Evolutionary conservation across 139 green algal genomes (phyloP), one percentile per base, ranked within the genome.

Genomic region (Asterochloris sp.): DNA sequence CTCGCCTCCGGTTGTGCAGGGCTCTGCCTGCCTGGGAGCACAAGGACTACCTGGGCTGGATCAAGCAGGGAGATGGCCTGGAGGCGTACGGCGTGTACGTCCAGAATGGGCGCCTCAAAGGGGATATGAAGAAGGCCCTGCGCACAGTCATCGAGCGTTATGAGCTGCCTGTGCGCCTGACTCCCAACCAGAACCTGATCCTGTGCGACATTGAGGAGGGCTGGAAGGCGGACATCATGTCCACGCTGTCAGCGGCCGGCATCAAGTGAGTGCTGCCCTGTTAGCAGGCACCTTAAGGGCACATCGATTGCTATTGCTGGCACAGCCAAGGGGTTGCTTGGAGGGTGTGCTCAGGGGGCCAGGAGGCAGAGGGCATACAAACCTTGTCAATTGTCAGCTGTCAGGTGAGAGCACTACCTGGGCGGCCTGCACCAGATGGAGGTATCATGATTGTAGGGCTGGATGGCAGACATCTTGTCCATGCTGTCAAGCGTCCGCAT

Each of bases 31-130:
- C 86, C 60, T 99, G 97, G 95, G 88, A 98, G 91, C 97, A 95
- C 89, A 89, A 93, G 89, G 92, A 97, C 84, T 99, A 98, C 90
- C 88, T 99, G 79, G 97, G 97, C 19, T 99, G 97, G 97, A 90
- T 90, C 74, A 95, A 99, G 85, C 97, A 99, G 88, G 95, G 94
- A 54, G 92, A 97, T 78, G 93, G 94, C 79, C 94, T 93, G 80
- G 85, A 96, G 74, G 97, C 88, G n/a, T 98, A 97, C 76, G 96
- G 96, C 74, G 89, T 99, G 61, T 97, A 97, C 85, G 91, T 99
- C 23, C 93, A 98, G 83, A 98, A 97, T 78, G 95, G 95, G 54
- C 84, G 92, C 11, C 84, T 98, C 28, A 97, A 97, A 89, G 95
- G 95, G 17, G 92, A 97, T 73, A 85, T 89, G 28, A 98, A 98